Conservation (phyloP, 805 yeast genomes). For the Cyberlindnera veronae region DNA sequence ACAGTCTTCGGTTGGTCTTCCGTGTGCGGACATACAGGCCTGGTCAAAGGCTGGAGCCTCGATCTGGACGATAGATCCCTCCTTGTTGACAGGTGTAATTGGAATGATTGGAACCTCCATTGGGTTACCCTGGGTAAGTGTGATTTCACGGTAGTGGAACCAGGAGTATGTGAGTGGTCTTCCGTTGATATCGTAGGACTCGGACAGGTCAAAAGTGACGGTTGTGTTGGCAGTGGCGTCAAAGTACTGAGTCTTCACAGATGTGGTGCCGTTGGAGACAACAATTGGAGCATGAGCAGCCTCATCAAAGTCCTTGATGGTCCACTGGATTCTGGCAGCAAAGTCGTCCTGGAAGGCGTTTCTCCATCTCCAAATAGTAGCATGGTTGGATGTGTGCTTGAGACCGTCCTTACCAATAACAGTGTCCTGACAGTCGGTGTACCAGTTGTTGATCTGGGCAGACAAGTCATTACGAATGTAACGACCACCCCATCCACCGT, state of each 20-base stretch:
- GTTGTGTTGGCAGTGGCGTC: constrained; percentile 9
- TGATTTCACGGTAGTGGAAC: constrained; percentile 27
- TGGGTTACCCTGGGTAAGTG: constrained; percentile 23
- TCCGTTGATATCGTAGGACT: constrained; percentile 10
- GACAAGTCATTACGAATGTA: constrained; percentile 24
- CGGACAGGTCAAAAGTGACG: constrained; percentile 3
- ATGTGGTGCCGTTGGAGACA: constrained; percentile 23
- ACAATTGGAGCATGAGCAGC: constrained; percentile 26
- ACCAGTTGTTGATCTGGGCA: constrained; percentile 18
- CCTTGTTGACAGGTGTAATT: constrained; percentile 9
- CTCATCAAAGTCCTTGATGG: constrained; percentile 26
- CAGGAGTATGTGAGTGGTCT: constrained; percentile 16
- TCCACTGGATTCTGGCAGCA: constrained; percentile 33
- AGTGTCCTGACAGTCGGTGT: constrained; percentile 27
- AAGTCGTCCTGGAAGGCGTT: constrained; percentile 30
- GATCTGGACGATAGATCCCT: constrained; percentile 16
- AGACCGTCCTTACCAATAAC: constrained; percentile 6
- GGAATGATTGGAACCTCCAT: constrained; percentile 22
- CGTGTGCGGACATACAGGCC: constrained; percentile 7
- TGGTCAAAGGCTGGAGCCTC: constrained; percentile 13
- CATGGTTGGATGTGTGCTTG: constrained; percentile 27
- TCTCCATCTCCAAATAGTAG: constrained; percentile 35
- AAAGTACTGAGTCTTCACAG: constrained; percentile 21
- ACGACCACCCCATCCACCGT: constrained; percentile 37
- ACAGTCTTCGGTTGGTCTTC: constrained; percentile 10